phyloP scores from a whole-genome alignment of 2,329 filamentous ascomycete species.

The Thelonectria olida region DNA sequence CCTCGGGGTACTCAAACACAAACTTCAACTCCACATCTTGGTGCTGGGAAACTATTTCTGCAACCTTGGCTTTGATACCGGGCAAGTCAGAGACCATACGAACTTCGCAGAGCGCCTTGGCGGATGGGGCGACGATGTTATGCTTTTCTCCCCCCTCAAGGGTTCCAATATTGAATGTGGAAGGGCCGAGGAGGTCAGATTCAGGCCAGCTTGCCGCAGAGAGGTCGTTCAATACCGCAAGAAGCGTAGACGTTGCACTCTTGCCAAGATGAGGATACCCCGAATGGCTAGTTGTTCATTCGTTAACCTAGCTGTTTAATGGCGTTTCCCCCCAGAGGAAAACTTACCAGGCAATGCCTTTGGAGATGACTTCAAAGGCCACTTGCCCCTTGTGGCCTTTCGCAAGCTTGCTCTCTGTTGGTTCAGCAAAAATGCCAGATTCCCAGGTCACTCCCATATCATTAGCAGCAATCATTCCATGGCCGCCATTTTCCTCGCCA shows the following conservation, averaged over 20 bases:
- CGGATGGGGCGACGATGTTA: constrained; percentile 50
- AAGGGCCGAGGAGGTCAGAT: constrained; percentile 49
- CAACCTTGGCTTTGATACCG: constrained; percentile 45
- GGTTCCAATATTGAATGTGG: constrained; percentile 51
- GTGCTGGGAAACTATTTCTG: constrained; percentile 43
- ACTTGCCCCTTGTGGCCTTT: constrained; percentile 77
- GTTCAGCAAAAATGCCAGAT: constrained; percentile 76
- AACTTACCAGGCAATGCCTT: constrained; percentile 63
- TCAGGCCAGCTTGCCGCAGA: constrained; percentile 42
- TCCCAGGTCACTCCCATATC: constrained; percentile 61
- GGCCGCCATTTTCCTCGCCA: constrained; percentile 73
- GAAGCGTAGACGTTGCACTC: constrained; percentile 22
- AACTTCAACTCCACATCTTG: constrained; percentile 46
- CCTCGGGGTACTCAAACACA: constrained; percentile 49
- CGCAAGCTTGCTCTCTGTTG: constrained; percentile 75
- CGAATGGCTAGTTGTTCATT: constrained; percentile 16
- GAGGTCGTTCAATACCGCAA: constrained; percentile 29
- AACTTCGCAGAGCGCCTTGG: constrained; percentile 50
- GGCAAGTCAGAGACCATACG: constrained; percentile 48
- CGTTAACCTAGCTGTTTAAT: neutral
- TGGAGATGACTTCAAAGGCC: constrained; percentile 65
- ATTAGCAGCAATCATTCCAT: constrained; percentile 68
- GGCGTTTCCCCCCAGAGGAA: too few relatives aligned
- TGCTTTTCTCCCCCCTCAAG: constrained; percentile 50
- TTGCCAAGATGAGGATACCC: constrained; percentile 30